Base-by-base conservation (phyloP, 2,329 filamentous ascomycete species). In the Grosmannia huntii region DNA sequence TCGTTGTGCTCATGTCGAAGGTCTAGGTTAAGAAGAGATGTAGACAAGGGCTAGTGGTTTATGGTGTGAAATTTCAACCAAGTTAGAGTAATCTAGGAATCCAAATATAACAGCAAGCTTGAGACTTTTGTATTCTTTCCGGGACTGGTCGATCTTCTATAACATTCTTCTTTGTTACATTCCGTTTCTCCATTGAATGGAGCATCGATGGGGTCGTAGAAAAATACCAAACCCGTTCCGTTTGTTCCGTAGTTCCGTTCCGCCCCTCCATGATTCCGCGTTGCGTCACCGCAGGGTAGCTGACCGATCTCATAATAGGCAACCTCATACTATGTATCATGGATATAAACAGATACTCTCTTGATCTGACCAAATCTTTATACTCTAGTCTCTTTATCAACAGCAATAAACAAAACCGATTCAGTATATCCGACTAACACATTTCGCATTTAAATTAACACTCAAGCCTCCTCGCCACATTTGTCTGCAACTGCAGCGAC, bases 401-500 rank as follows among this genome's bases (percentile, higher is more conserved):
- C 31, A 10, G 31, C n/a, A n/a, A n/a, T 33, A 10, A 33, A 33
- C 9, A 33, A 33, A 9, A 33, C 31, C 31, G 11, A 33, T 9
- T 33, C 2, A 33, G 14, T 41, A 41, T 4, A 28, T 7, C 4
- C 27, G 7, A 28, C 7, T 28, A 7, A 28, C 4, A 28, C 27
- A 4, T 4, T 28, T 28, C 27, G 27, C 27, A 28, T 7, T 28
- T 28, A 28, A 28, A 28, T n/a, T n/a, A n/a, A n/a, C n/a, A n/a
- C n/a, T n/a, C 72, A 1, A 76, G 72, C 11, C 66, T 83, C 0
- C 61, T 78, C 21, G 68, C 70, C 60, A 75, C 71, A 5, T 83
- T 84, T 64, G 64, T 84, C 63, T 85, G 81, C 69, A 73, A 85
- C 70, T 85, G 82, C 66, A 66, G 69, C 38, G 81, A 85, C 68